phyloP scores from a whole-genome alignment of 805 yeast species.

The Nakazawaea ambrosiae region DNA sequence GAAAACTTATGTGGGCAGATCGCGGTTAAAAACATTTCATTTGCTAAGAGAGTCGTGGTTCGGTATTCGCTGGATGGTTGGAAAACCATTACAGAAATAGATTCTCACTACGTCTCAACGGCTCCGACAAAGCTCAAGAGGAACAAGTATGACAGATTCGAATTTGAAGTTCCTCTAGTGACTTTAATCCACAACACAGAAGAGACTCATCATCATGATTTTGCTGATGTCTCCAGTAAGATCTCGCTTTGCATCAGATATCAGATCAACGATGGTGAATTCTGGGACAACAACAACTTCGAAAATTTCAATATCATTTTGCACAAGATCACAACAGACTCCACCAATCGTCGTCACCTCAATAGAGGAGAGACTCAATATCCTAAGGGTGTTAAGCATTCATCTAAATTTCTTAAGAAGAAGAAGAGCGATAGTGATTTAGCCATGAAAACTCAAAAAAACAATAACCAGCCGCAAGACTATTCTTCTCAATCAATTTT shows the following conservation, averaged over 20 bases:
- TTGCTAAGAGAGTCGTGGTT: constrained; percentile 57
- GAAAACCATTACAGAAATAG: constrained; percentile 66
- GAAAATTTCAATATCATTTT: constrained; percentile 52
- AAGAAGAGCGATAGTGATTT: neutral
- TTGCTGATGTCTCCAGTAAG: constrained; percentile 12
- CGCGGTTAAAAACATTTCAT: constrained; percentile 71
- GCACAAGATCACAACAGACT: constrained; percentile 17
- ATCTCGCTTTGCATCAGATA: constrained; percentile 52
- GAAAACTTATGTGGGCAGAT: constrained; percentile 61
- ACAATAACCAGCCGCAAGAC: constrained; percentile 5
- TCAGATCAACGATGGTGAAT: constrained; percentile 39
- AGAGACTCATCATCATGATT: neutral
- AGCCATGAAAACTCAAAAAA: no score
- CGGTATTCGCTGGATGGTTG: constrained; percentile 76
- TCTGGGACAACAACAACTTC: constrained; percentile 71
- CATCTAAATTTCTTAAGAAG: constrained; percentile 13
- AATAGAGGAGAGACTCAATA: constrained; percentile 5
- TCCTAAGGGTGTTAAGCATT: constrained; percentile 3
- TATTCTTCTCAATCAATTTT: constrained; percentile 16
- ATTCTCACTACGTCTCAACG: constrained; percentile 54
- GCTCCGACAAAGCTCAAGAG: constrained; percentile 39
- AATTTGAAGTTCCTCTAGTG: constrained; percentile 51
- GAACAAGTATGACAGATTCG: constrained; percentile 62
- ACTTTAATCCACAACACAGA: constrained; percentile 27
- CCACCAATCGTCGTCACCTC: neutral